phyloP scores from a whole-genome alignment of 1,284 basidiomycete species.

The Boletus semigastroideus region DNA sequence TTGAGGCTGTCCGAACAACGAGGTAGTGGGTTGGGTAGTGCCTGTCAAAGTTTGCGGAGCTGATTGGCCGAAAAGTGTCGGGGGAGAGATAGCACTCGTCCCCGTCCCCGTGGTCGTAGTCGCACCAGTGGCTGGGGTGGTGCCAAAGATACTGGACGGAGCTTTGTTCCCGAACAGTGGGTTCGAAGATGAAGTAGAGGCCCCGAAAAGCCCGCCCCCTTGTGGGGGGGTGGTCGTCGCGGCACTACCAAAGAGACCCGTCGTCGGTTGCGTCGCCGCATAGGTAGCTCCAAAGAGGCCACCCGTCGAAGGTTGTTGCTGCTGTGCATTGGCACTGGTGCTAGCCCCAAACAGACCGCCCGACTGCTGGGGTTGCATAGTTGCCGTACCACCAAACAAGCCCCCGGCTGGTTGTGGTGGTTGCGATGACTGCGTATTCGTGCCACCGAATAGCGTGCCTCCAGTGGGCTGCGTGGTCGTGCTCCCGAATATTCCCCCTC shows the following conservation, averaged over 20 bases:
- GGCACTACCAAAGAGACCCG: conserved; percentile 11
- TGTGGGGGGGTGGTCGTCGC: conserved; percentile 5
- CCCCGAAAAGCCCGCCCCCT: conserved; percentile 22
- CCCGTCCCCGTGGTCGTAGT: conserved; percentile 21
- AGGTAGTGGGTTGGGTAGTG: conserved; percentile 22
- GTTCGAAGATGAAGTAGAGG: conserved; percentile 16
- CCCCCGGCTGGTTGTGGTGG: conserved; percentile 16
- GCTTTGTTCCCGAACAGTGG: conserved; percentile 29
- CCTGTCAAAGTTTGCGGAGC: conserved; percentile 8
- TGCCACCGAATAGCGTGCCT: conserved; percentile 26
- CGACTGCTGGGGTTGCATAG: conserved; percentile 17
- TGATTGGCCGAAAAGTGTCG: conserved; percentile 36
- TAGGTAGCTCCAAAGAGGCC: conserved; percentile 21
- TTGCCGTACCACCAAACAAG: conserved; percentile 13
- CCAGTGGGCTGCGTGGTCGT: conserved; percentile 14
- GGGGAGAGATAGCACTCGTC: conserved; percentile 17
- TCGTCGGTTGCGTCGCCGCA: conserved; percentile 18
- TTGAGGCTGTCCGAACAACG: conserved; percentile 32
- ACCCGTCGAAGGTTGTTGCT: conserved; percentile 16
- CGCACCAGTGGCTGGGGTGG: conserved; percentile 5
- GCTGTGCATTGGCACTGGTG: conserved; percentile 4
- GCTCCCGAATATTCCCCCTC: conserved; percentile 23
- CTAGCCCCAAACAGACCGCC: conserved; percentile 26
- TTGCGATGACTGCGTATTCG: conserved; percentile 17
- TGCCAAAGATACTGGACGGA: conserved; percentile 20